Conservation (phyloP, 225 moss, liverwort and hornwort genomes). For the Bryum argenteum region DNA sequence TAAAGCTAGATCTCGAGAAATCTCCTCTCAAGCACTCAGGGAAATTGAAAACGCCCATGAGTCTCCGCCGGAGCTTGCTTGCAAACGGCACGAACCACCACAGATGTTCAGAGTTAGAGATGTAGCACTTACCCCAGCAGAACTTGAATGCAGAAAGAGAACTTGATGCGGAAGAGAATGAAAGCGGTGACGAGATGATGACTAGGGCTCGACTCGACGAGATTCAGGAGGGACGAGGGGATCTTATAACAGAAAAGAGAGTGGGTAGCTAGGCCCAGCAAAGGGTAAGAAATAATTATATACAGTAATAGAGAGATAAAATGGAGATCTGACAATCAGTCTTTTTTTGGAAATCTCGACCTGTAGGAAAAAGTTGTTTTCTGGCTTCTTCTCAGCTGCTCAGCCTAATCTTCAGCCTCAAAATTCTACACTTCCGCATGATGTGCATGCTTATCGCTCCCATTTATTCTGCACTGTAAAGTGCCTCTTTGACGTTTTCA, state of each 20-base stretch:
- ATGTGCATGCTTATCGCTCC: slow-evolving; percentile 20
- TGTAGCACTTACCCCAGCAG: neutral
- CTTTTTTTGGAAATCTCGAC: neutral
- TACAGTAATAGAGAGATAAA: too few species aligned
- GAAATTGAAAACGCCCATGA: neutral
- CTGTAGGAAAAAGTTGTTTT: slow-evolving; percentile 28
- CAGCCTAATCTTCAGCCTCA: slow-evolving; percentile 12
- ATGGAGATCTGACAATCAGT: neutral
- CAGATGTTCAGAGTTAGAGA: neutral
- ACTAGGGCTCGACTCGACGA: neutral
- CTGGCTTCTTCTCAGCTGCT: neutral
- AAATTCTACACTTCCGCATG: slow-evolving; percentile 4
- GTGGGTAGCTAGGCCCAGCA: neutral
- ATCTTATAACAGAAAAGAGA: neutral
- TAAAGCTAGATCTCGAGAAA: too few species aligned
- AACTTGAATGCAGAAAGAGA: too few species aligned
- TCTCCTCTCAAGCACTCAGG: neutral
- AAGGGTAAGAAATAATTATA: neutral
- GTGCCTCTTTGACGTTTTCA: slow-evolving; percentile 19
- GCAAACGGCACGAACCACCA: neutral
- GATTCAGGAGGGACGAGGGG: neutral
- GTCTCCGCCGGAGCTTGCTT: neutral
- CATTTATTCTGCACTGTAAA: slow-evolving; percentile 20
- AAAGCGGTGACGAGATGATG: neutral
- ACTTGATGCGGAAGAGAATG: neutral